Evolutionary conservation across 192 early-diverging fungal genomes (phyloP).

Genomic region (Piromyces sp.): DNA sequence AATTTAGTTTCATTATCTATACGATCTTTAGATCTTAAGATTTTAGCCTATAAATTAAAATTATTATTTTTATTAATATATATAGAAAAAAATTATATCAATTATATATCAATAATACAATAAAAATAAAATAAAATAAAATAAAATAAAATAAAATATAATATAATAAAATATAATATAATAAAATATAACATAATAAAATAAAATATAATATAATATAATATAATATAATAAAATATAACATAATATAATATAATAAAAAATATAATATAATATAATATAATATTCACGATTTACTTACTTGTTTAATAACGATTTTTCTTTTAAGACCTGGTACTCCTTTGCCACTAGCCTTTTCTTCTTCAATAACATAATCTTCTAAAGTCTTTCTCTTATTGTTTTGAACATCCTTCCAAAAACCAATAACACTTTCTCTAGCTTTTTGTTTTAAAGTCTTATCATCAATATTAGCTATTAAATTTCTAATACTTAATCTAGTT

Average conservation of each 20-base stretch:
- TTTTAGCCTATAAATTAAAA: constrained; percentile 61
- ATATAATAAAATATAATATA: constrained; percentile 9
- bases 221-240: constrained; percentile 44
- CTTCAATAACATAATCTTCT: constrained; percentile 41
- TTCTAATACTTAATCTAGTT: constrained; percentile 76
- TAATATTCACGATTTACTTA: constrained; percentile 17
- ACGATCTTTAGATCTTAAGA: constrained; percentile 58
- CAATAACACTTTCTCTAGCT: constrained; percentile 10
- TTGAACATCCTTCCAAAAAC: constrained; percentile 30
- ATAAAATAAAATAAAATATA: too few species aligned
- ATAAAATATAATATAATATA: too few species aligned
- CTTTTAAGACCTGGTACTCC: constrained; percentile 12
- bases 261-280: constrained; percentile 43
- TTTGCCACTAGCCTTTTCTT: constrained; percentile 42
- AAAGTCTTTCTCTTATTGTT: constrained; percentile 8
- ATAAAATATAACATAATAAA: too few species aligned
- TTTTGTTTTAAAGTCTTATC: constrained; percentile 38
- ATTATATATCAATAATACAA: constrained; percentile 36
- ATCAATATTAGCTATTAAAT: constrained; percentile 53
- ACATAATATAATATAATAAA: too few species aligned
- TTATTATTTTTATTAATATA: too few species aligned
- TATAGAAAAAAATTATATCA: too few species aligned
- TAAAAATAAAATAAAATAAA: constrained; percentile 34
- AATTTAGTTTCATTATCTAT: constrained; percentile 54
- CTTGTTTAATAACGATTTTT: constrained; percentile 31